Evolutionary conservation across 768 basidiomycete species (phyloP), one percentile per base, ranked within the genome.

Genomic region (Holtermanniella nyarrowii): DNA sequence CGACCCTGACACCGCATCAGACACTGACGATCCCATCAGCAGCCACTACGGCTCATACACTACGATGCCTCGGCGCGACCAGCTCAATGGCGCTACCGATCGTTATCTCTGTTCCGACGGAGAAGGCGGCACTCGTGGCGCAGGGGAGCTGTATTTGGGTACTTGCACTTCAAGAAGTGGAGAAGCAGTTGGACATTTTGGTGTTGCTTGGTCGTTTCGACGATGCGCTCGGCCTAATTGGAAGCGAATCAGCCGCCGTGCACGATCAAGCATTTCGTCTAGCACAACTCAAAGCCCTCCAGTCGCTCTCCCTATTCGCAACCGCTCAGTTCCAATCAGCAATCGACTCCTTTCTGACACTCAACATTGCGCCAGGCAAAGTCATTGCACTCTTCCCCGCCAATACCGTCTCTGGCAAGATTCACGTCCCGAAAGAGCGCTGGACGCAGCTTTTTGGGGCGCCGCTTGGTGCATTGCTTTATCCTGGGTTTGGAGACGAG

Each of bases 341-440:
- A 1, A 84, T 96, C 51, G 83, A 95, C 64, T 79, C 82, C 0
- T 90, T 97, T 69, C 78, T 90, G 44, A 80, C 84, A 40, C 81
- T 93, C 40, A 84, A 96, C 58, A 76, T 90, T 59, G 91, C 91
- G 62, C 95, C 95, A 0, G 88, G 91, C 0, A 88, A 90, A 63
- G 87, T 99, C 2, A 78, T 97, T 20, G 84, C 90, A 1, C 74
- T 97, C 4, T 99, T 88, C 69, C 86, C 88, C 0, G 58, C 59
- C 12, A 81, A 85, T 27, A 76, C 76, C 12, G 79, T 97, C 2
- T 79, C 88, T 1, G 93, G 93, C 4, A 77, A 86, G 26, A 72
- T 96, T 5, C 76, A 82, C 4, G 79, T 84, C 0, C 79, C 82
- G 11, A 77, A 73, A 42, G 82, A 83, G 1, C 73, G 76, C 5